Evolutionary conservation across 2,329 filamentous ascomycete genomes (phyloP).

Genomic region (Byssoonygena ceratinophila): DNA sequence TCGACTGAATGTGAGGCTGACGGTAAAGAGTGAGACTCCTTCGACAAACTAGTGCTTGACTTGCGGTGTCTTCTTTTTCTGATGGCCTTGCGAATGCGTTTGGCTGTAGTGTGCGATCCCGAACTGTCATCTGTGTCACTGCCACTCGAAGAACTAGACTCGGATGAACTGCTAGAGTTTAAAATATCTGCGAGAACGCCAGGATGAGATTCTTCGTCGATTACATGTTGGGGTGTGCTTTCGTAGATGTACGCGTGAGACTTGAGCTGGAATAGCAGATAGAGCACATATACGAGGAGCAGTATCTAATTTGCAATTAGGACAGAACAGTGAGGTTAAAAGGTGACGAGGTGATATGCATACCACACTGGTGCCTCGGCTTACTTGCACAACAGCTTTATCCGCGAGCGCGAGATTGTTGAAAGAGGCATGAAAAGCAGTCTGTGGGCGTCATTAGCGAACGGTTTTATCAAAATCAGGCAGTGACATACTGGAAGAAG

Average conservation of each 20-base stretch:
- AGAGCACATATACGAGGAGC: slow-evolving; percentile 69
- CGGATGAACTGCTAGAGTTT: slow-evolving; percentile 54
- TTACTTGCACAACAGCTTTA: slow-evolving; percentile 65
- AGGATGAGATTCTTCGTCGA: slow-evolving; percentile 81
- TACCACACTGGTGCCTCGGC: slow-evolving; percentile 78
- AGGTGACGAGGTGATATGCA: slow-evolving; percentile 29
- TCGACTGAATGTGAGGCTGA: slow-evolving; percentile 36
- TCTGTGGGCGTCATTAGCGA: slow-evolving; percentile 38
- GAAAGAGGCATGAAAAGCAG: slow-evolving; percentile 87
- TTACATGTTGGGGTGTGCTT: slow-evolving; percentile 82
- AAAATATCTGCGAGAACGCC: slow-evolving; percentile 74
- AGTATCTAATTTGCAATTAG: slow-evolving; percentile 45
- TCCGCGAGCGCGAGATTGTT: slow-evolving; percentile 53
- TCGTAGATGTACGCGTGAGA: slow-evolving; percentile 74
- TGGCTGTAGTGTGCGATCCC: slow-evolving; percentile 56
- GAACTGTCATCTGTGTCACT: slow-evolving; percentile 57
- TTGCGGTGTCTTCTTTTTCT: slow-evolving; percentile 61
- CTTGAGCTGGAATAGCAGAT: slow-evolving; percentile 83
- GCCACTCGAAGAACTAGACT: slow-evolving; percentile 43
- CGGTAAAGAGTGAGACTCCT: slow-evolving; percentile 43
- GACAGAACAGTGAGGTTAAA: not conserved
- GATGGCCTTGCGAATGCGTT: slow-evolving; percentile 65
- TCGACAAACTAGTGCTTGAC: slow-evolving; percentile 57
- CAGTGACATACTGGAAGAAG: slow-evolving; percentile 58
- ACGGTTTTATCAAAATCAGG: not conserved